Percentiles rank a stretch among this genome's conserved stretches.
These are phyloP conservation scores for Candida broadrunensis DNA, from an alignment of 805 yeast genomes.

Conservation along the genomic window DNA sequence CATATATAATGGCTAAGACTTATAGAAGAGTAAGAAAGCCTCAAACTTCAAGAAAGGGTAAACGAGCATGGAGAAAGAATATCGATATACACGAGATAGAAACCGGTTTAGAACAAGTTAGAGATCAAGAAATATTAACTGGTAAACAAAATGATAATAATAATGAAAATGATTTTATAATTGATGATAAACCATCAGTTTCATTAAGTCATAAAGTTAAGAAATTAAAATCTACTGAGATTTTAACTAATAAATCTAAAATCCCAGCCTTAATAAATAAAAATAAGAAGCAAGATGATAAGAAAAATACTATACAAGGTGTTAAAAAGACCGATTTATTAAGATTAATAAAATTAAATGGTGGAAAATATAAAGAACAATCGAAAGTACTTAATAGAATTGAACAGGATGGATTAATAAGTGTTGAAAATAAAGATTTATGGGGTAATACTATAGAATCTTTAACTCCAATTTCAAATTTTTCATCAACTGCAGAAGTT, in stretches of 20 bases:
- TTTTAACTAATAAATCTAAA: slow-evolving; percentile 70
- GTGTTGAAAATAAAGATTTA: slow-evolving; percentile 50
- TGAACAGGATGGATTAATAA: slow-evolving; percentile 63
- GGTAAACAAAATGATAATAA: slow-evolving; percentile 49
- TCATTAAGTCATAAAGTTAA: slow-evolving; percentile 37
- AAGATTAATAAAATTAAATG: slow-evolving; percentile 72
- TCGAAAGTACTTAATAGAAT: slow-evolving; percentile 22
- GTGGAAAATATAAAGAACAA: slow-evolving; percentile 28
- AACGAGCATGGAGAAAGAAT: slow-evolving; percentile 89
- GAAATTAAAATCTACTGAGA: slow-evolving; percentile 60
- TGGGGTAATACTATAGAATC: slow-evolving; percentile 52
- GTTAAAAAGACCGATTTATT: slow-evolving; percentile 62
- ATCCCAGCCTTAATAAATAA: slow-evolving; percentile 53
- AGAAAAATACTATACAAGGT: slow-evolving; percentile 44
- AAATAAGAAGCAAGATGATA: slow-evolving; percentile 4
- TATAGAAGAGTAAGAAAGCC: too few relatives aligned
- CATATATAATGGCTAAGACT: too few relatives aligned
- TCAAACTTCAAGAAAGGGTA: slow-evolving; percentile 88
- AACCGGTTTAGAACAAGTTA: slow-evolving; percentile 59
- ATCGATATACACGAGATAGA: slow-evolving; percentile 83
- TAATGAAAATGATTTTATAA: slow-evolving; percentile 59
- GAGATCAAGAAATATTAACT: slow-evolving; percentile 57
- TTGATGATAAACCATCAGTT: slow-evolving; percentile 52
- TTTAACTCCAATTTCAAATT: slow-evolving; percentile 12
- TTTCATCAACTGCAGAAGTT: slow-evolving; percentile 13